phyloP scores from a whole-genome alignment of 257 asterid genomes.

The Nicotiana sylvestris region DNA sequence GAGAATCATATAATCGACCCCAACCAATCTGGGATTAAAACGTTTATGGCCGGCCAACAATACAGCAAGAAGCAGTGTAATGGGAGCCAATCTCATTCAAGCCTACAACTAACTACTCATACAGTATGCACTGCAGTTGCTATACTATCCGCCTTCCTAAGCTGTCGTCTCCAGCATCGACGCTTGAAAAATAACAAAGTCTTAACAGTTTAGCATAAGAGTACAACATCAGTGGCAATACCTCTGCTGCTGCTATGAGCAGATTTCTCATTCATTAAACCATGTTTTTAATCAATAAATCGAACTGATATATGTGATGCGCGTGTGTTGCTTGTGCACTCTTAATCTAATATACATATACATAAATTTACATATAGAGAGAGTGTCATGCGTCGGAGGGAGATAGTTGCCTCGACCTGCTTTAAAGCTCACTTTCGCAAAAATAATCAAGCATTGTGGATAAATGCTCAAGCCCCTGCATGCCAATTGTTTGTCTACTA shows the following conservation, averaged over 20 bases:
- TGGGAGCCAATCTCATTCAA: not conserved
- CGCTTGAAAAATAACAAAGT: too few relatives aligned
- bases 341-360: not conserved
- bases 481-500: not conserved
- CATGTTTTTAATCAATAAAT: not conserved
- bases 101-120: not conserved
- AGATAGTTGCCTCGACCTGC: not conserved
- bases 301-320: not conserved
- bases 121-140: not conserved
- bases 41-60: not conserved
- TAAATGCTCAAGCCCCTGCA: not conserved
- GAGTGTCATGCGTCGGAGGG: not conserved
- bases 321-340: conserved; percentile 11
- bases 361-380: conserved; percentile 12
- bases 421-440: not conserved
- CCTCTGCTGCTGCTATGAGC: conserved; percentile 9
- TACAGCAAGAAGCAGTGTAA: not conserved
- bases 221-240: not conserved
- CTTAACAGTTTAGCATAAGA: too few relatives aligned
- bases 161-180: not conserved
- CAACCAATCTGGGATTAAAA: not conserved
- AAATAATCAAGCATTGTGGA: not conserved
- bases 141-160: not conserved
- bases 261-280: not conserved
- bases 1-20: not conserved